phyloP scores from a whole-genome alignment of 176 grass and related monocot genomes.

The Triticum aestivum region IWGSC_CS_RefSeq_v2.1 NC_057804.1:543002959-543003458 shows the following conservation, averaged over 20 bases:
- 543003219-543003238: neutral
- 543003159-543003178: neutral
- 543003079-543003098: constrained; percentile 6
- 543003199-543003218: neutral
- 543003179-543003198: neutral
- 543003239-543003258: neutral
- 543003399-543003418: constrained; percentile 69
- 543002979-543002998: neutral
- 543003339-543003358: neutral
- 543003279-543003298: neutral
- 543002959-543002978: neutral
- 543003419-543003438: constrained; percentile 97
- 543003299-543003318: neutral
- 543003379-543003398: constrained; percentile 9
- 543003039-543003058: neutral
- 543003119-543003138: neutral
- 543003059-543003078: neutral
- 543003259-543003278: constrained; percentile 2
- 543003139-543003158: neutral
- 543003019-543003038: neutral
- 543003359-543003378: neutral
- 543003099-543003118: neutral
- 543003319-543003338: neutral
- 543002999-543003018: neutral
- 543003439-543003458: constrained; percentile 86